A percentile compares a stretch with the other conserved stretches of the same genome.
Evolutionary conservation across 208 protist genomes (phyloP).

Genomic region (Borovskyia barvae): DNA sequence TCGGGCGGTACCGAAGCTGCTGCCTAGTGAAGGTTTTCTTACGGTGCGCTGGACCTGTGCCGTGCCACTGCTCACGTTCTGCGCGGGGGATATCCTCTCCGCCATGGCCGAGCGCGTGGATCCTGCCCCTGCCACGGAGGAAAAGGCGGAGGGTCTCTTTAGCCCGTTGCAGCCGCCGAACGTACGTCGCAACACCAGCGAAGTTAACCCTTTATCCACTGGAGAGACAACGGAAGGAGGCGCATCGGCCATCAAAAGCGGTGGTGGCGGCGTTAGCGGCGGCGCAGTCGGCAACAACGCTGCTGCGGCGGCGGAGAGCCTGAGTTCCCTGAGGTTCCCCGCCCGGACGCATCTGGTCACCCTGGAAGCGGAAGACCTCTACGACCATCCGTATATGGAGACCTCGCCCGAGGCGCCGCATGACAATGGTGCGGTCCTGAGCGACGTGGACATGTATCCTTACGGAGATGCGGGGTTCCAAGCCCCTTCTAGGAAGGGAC

Average conservation of each 20-base stretch:
- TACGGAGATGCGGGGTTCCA: too few relatives aligned
- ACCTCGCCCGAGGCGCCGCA: background rate
- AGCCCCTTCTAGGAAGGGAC: too few relatives aligned
- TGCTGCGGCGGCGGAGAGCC: background rate
- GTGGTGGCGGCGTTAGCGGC: background rate
- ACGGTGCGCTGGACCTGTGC: constrained; percentile 29
- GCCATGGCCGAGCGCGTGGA: constrained; percentile 24
- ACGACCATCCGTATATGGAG: too few relatives aligned
- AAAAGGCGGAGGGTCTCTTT: background rate
- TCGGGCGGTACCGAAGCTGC: constrained; percentile 20
- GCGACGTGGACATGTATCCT: background rate
- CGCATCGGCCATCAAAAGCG: background rate
- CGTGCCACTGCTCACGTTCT: constrained; percentile 34
- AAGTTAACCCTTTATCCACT: too few relatives aligned
- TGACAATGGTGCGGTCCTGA: too few relatives aligned
- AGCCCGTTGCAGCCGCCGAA: background rate
- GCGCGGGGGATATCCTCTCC: constrained; percentile 19
- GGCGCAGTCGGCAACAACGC: background rate
- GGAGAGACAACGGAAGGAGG: too few relatives aligned
- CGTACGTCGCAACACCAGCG: too few relatives aligned
- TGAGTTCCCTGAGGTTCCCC: too few relatives aligned
- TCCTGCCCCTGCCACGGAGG: background rate
- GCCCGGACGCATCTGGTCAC: background rate
- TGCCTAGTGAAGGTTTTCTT: constrained; percentile 21
- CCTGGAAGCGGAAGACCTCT: constrained; percentile 1